Percentiles rank a stretch among this genome's conserved stretches.
phyloP scores from a whole-genome alignment of 352 stramenopile genomes.

The Elongisporangium anandrum region DNA sequence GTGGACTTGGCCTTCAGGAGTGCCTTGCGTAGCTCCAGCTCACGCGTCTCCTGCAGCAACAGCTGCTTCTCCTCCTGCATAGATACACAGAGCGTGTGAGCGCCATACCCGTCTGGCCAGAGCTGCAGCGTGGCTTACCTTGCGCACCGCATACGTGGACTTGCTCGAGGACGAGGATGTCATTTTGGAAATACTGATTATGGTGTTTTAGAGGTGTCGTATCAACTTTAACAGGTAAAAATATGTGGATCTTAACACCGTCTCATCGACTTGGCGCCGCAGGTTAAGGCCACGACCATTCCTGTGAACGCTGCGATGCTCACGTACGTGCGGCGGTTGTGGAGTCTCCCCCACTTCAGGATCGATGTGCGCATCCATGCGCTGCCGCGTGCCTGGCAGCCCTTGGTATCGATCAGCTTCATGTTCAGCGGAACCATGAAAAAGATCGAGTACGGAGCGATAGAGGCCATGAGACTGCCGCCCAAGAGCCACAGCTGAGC shows the following conservation, averaged over 20 bases:
- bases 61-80: constrained; percentile 25
- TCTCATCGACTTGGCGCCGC: constrained; percentile 6
- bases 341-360: constrained; percentile 44
- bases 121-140: too few species aligned
- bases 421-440: constrained; percentile 67
- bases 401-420: constrained; percentile 46
- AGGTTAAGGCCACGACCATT: constrained; percentile 61
- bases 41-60: constrained; percentile 14
- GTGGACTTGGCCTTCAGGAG: constrained; percentile 12
- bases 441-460: constrained; percentile 62
- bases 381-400: constrained; percentile 28
- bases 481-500: constrained; percentile 49
- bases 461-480: constrained; percentile 43
- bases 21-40: constrained; percentile 11
- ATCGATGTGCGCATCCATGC: constrained; percentile 54
- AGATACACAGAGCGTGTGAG: too few species aligned
- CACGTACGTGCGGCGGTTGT: constrained; percentile 41
- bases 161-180: too few species aligned
- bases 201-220: too few species aligned
- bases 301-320: constrained; percentile 54
- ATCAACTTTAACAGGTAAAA: too few species aligned
- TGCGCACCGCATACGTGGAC: too few species aligned
- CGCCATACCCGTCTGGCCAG: too few species aligned
- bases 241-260: too few species aligned
- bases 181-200: too few species aligned